These are phyloP conservation scores for Aegilops umbellulata DNA, from an alignment of 176 grass and related monocot species.

Conservation along the genomic window DNA sequence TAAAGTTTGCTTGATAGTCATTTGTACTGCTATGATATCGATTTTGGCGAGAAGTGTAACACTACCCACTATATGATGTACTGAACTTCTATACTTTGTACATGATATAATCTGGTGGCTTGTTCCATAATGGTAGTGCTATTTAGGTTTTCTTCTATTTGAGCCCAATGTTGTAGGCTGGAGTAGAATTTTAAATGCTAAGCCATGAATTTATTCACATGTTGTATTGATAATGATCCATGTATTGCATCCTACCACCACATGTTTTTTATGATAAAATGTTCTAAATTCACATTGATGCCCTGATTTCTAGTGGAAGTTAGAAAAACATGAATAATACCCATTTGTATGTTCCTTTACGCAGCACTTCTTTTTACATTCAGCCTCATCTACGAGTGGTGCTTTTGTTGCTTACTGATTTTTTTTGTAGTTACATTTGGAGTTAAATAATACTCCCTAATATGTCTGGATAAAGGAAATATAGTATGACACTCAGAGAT, in stretches of 20 bases:
- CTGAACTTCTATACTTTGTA: not conserved
- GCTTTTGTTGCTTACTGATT: not conserved
- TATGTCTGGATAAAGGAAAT: not conserved
- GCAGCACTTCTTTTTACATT: not conserved
- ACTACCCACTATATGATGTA: not conserved
- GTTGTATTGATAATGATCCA: not conserved
- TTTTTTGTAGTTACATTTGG: not conserved
- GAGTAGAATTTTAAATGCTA: not conserved
- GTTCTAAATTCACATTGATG: not conserved
- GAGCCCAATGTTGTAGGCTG: slow-evolving; percentile 12
- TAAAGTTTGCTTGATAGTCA: slow-evolving; percentile 3
- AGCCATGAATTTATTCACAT: not conserved
- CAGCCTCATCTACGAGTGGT: not conserved
- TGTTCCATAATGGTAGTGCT: not conserved
- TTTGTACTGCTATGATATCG: not conserved
- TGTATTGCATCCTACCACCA: not conserved
- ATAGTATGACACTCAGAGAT: not conserved
- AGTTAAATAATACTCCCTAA: not conserved
- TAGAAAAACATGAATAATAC: not conserved
- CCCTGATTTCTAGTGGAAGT: slow-evolving; percentile 1
- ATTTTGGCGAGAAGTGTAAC: not conserved
- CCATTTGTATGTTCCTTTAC: not conserved
- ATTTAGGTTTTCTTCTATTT: slow-evolving; percentile 5
- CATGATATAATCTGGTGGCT: not conserved
- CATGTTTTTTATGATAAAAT: not conserved